Evolutionary conservation across 2,329 filamentous ascomycete genomes (phyloP), one percentile per base, ranked within the genome.

Genomic region (Hypoxylon sp.): DNA sequence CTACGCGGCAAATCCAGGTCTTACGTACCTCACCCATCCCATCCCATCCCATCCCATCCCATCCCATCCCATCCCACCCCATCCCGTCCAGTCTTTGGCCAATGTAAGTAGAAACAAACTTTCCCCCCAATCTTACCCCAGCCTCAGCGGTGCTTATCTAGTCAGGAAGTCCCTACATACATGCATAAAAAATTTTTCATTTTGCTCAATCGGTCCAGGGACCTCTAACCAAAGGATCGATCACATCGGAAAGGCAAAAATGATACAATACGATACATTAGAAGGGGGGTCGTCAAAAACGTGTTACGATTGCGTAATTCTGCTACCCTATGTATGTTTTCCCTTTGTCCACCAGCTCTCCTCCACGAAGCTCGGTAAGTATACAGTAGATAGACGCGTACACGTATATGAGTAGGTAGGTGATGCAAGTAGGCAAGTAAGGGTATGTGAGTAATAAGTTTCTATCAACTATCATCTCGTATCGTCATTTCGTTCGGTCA

Each of bases 221-320:
- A 26, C 24, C 24, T 26, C 4, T 4, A 7, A 4, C 7, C 4
- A 26, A 26, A 26, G 24, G 32, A 37, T 30, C 32, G 28, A 51
- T 51, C 43, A 56, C 56, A 60, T 24, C 26, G 17, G n/a, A 55
- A 52, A 53, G 53, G 41, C 44, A 17, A 51, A 48, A 28, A 28
- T 15, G 15, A 30, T 19, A 48, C 22, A 24, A 17, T 34, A 34
- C 32, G 15, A 6, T 13, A 37, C n/a, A n/a, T n/a, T 37, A 15
- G 13, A n/a, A 15, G 13, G 11, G 10, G 30, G 10, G 11, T 28
- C 7, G 4, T 11, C 15, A 7, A 22, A 17, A 48, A 48, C 44
- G 44, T 48, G 19, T 48, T 48, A 17, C 30, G 15, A 48, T 28
- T 48, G 44, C 43, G 43, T 26, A 46, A 48, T 48, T 48, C 15